Conservation (phyloP, 2,329 filamentous ascomycete genomes). For the Aphanocladium album region DNA sequence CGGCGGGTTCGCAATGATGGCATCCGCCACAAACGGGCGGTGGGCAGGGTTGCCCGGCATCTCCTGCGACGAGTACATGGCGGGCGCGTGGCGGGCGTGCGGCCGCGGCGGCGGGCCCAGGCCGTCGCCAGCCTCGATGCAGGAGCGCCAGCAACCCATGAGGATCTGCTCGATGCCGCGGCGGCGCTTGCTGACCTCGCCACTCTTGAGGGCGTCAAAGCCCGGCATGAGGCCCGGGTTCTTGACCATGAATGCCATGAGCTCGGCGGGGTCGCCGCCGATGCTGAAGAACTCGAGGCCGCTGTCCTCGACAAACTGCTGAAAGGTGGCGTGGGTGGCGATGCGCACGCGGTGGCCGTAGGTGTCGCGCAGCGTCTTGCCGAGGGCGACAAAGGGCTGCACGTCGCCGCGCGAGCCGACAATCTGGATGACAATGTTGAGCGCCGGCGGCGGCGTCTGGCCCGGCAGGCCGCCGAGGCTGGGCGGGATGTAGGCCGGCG, state of each 20-base stretch:
- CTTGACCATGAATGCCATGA: slow-evolving; percentile 91
- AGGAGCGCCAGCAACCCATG: slow-evolving; percentile 82
- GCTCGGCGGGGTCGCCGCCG: slow-evolving; percentile 67
- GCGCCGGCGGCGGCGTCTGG: slow-evolving; percentile 46
- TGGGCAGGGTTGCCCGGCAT: slow-evolving; percentile 36
- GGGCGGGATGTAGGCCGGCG: slow-evolving; percentile 68
- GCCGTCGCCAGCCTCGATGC: slow-evolving; percentile 73
- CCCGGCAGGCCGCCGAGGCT: slow-evolving; percentile 60
- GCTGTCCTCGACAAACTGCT: slow-evolving; percentile 62
- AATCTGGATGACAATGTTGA: slow-evolving; percentile 71
- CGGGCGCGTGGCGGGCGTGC: slow-evolving; percentile 41
- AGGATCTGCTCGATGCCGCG: slow-evolving; percentile 74
- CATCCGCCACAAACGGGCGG: slow-evolving; percentile 75
- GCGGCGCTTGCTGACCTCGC: slow-evolving; percentile 70
- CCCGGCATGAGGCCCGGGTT: slow-evolving; percentile 82
- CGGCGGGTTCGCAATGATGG: slow-evolving; percentile 73
- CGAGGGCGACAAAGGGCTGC: slow-evolving; percentile 69
- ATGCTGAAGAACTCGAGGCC: slow-evolving; percentile 72
- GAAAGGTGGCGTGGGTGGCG: slow-evolving; percentile 67
- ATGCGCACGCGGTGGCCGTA: slow-evolving; percentile 69
- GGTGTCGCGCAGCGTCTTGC: slow-evolving; percentile 56
- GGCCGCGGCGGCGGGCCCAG: slow-evolving; percentile 42
- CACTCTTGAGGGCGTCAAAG: slow-evolving; percentile 68
- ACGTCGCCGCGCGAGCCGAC: slow-evolving; percentile 72
- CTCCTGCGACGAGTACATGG: slow-evolving; percentile 29